A percentile compares a stretch with the other conserved stretches of the same genome.
These are phyloP conservation scores for Picea glauca DNA, from an alignment of 75 land plant species.

Conservation along the genomic window DNA sequence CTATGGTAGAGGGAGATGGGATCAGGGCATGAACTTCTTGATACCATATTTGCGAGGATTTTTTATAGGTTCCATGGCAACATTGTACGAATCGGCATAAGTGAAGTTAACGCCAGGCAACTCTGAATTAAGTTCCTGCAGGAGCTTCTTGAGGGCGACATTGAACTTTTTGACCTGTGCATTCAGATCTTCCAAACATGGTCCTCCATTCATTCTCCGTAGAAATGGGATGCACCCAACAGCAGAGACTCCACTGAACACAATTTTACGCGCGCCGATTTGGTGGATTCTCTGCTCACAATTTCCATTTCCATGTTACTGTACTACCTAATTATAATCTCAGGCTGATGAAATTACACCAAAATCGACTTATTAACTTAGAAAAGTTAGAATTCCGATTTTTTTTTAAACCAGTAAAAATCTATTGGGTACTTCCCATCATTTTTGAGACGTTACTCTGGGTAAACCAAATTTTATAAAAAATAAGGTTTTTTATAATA, in stretches of 20 bases:
- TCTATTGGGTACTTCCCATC: too few relatives aligned
- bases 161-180: conserved; percentile 61
- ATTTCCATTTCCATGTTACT: too few relatives aligned
- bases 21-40: too few relatives aligned
- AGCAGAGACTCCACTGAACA: conserved; percentile 70
- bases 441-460: too few relatives aligned
- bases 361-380: too few relatives aligned
- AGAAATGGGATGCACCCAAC: conserved; percentile 93
- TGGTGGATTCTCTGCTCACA: conserved; percentile 36
- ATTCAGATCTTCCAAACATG: conserved; percentile 57
- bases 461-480: too few relatives aligned
- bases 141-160: conserved; percentile 19
- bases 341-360: too few relatives aligned
- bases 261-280: conserved; percentile 67
- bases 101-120: conserved; percentile 50
- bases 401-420: too few relatives aligned
- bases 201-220: conserved; percentile 46
- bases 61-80: conserved; percentile 39
- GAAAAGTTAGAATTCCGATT: too few relatives aligned
- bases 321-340: too few relatives aligned
- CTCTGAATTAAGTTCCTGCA: conserved; percentile 22
- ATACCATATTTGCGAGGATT: conserved; percentile 66
- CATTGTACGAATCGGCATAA: conserved; percentile 69
- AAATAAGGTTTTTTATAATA: too few relatives aligned
- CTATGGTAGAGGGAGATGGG: too few relatives aligned